These are phyloP conservation scores for Hibiscus tridactylites DNA, from an alignment of 345 rosid species.

Conservation along the genomic window DNA sequence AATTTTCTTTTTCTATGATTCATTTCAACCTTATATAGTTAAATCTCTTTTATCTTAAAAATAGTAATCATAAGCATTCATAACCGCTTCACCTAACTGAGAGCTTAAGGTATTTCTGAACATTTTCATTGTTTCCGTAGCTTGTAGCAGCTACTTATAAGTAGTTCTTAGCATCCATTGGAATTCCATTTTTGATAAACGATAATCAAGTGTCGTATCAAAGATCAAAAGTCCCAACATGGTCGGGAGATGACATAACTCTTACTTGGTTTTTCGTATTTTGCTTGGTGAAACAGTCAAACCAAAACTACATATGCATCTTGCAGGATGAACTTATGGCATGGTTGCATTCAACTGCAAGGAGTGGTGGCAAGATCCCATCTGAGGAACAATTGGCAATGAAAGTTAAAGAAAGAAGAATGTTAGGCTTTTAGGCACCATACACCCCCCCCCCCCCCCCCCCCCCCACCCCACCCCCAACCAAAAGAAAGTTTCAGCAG, in stretches of 20 bases:
- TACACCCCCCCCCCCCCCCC: neutral
- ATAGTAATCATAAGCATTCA: neutral
- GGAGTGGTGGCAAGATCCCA: constrained; percentile 31
- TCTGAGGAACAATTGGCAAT: constrained; percentile 45
- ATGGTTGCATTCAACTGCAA: constrained; percentile 50
- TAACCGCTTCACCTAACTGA: neutral
- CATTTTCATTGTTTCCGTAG: neutral
- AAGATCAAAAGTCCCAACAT: neutral
- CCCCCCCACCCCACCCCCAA: too few species aligned
- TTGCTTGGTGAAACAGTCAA: neutral
- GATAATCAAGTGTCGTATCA: neutral
- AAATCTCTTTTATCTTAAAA: neutral
- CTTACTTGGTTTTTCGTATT: neutral
- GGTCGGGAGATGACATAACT: neutral
- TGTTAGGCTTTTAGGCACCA: constrained; percentile 38
- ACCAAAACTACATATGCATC: neutral
- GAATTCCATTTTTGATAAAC: neutral
- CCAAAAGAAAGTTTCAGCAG: too few species aligned
- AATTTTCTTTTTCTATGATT: neutral
- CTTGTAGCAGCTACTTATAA: neutral
- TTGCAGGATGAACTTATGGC: constrained; percentile 69
- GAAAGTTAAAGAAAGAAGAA: constrained; percentile 54
- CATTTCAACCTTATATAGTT: neutral
- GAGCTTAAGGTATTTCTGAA: neutral
- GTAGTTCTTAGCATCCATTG: neutral